phyloP scores from a whole-genome alignment of 345 rosid species.

The Angophora floribunda region DNA sequence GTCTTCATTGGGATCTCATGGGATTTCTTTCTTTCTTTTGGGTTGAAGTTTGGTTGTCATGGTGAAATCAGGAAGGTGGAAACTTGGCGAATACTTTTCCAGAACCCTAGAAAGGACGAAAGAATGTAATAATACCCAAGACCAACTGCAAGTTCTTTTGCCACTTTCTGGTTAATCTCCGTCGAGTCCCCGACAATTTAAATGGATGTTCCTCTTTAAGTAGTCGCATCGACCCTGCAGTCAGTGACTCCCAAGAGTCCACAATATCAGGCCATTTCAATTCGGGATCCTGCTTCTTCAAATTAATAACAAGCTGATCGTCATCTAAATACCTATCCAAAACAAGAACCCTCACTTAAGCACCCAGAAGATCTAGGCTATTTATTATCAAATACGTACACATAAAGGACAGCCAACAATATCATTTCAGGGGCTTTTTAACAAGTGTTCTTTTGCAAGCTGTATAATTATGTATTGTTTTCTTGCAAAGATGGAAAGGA shows the following conservation, averaged over 20 bases:
- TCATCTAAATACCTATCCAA: slow-evolving; percentile 67
- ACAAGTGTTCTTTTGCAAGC: neutral
- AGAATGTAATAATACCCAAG: slow-evolving; percentile 45
- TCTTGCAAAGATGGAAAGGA: neutral
- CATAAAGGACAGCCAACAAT: slow-evolving; percentile 33
- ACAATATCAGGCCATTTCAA: slow-evolving; percentile 86
- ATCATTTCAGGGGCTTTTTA: slow-evolving; percentile 43
- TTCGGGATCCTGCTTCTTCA: slow-evolving; percentile 76
- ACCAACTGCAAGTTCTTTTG: slow-evolving; percentile 72
- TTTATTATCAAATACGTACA: neutral
- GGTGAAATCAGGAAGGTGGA: neutral
- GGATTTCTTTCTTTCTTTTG: neutral
- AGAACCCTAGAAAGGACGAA: neutral
- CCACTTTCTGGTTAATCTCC: slow-evolving; percentile 71
- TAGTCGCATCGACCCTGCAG: slow-evolving; percentile 69
- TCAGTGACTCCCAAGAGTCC: slow-evolving; percentile 83
- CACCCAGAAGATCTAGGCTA: neutral
- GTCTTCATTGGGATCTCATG: neutral
- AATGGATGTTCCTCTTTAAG: slow-evolving; percentile 67
- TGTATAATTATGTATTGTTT: neutral
- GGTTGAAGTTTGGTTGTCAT: neutral
- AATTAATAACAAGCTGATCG: slow-evolving; percentile 62
- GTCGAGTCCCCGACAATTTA: slow-evolving; percentile 67
- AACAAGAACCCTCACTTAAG: neutral
- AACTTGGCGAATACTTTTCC: neutral